Evolutionary conservation across 1,139 yeast species (phyloP).

Genomic region (Blastobotrys persicus): DNA sequence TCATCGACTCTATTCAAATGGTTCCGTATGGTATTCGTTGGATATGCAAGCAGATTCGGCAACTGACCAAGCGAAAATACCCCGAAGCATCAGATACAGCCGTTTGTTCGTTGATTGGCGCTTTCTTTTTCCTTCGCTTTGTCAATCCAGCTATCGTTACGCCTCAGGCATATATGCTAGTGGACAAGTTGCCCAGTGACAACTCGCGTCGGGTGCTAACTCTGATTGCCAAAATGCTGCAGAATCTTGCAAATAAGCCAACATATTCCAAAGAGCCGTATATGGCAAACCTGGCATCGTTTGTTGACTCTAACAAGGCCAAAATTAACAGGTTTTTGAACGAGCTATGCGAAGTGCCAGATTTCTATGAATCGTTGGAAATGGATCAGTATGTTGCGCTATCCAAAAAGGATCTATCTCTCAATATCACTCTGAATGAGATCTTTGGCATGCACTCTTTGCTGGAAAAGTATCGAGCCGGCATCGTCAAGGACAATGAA

Average conservation of each 20-base stretch:
- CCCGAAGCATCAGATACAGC: constrained; percentile 61
- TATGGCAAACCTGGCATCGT: constrained; percentile 35
- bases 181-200: constrained; percentile 38
- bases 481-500: constrained; percentile 23
- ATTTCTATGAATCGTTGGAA: constrained; percentile 43
- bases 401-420: constrained; percentile 37
- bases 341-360: constrained; percentile 44
- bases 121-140: constrained; percentile 79
- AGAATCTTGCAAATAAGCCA: constrained; percentile 72
- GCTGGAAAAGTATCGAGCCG: constrained; percentile 36
- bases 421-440: constrained; percentile 41
- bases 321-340: constrained; percentile 38
- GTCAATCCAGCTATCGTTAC: constrained; percentile 91
- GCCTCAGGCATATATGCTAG: constrained; percentile 65
- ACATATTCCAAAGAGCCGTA: constrained; percentile 42
- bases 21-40: constrained; percentile 74
- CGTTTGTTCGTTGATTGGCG: constrained; percentile 58
- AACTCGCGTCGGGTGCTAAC: constrained; percentile 70
- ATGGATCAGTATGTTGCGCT: constrained; percentile 44
- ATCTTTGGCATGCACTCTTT: constrained; percentile 40
- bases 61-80: constrained; percentile 60
- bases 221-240: constrained; percentile 80
- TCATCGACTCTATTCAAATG: constrained; percentile 51
- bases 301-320: constrained; percentile 36
- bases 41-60: constrained; percentile 70